Conservation (phyloP, 225 moss, liverwort and hornwort species). For the Rhytidiadelphus loreus region DNA sequence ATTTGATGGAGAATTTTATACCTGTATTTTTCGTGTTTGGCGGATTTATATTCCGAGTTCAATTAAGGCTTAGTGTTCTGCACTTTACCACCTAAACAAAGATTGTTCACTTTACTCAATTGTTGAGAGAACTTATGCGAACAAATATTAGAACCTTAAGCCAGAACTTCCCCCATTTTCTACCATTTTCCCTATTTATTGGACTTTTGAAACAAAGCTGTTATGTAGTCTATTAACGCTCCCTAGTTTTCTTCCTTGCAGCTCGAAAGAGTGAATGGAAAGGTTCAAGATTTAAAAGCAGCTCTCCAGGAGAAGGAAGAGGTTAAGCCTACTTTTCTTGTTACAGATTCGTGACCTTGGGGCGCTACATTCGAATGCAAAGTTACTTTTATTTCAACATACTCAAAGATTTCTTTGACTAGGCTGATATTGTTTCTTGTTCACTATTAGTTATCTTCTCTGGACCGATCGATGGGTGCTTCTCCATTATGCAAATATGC, state of each 20-base stretch:
- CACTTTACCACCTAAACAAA: background rate
- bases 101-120: background rate
- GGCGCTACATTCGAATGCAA: background rate
- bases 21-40: background rate
- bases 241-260: conserved; percentile 8
- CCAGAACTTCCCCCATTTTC: background rate
- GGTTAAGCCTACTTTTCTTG: conserved; percentile 10
- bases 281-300: conserved; percentile 62
- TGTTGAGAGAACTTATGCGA: background rate
- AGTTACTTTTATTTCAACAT: background rate
- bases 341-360: background rate
- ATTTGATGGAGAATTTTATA: background rate
- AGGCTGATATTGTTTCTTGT: background rate
- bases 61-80: background rate
- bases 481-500: background rate
- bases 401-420: background rate
- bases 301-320: conserved; percentile 70
- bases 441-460: background rate
- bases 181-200: background rate
- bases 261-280: conserved; percentile 58
- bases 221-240: background rate
- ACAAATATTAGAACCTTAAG: background rate
- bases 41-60: background rate
- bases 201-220: background rate
- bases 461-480: background rate